Evolutionary conservation across 2,329 filamentous ascomycete species (phyloP).

Genomic region (Acephala macrosclerotiorum): DNA sequence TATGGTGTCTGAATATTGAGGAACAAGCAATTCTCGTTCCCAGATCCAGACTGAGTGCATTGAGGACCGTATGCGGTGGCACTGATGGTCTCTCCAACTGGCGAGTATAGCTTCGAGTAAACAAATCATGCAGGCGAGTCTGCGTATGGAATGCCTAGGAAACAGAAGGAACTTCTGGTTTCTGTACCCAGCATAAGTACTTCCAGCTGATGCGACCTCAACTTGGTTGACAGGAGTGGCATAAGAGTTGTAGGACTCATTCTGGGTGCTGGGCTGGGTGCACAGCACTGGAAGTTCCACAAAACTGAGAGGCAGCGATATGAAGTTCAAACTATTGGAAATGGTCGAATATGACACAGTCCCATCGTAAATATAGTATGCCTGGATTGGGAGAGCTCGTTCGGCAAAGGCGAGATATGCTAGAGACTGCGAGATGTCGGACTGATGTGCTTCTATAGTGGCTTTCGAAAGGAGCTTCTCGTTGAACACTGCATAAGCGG

Average conservation of each 20-base stretch:
- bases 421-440: slow-evolving; percentile 54
- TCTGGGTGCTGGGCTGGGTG: slow-evolving; percentile 53
- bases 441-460: slow-evolving; percentile 50
- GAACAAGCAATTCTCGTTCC: slow-evolving; percentile 40
- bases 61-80: slow-evolving; percentile 51
- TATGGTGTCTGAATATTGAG: slow-evolving; percentile 50
- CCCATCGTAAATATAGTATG: slow-evolving; percentile 52
- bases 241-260: slow-evolving; percentile 43
- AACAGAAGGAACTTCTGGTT: slow-evolving; percentile 59
- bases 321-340: slow-evolving; percentile 45
- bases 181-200: slow-evolving; percentile 57
- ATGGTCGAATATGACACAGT: slow-evolving; percentile 47
- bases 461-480: slow-evolving; percentile 54
- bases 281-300: slow-evolving; percentile 55
- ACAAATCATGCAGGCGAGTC: slow-evolving; percentile 34
- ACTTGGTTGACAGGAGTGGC: slow-evolving; percentile 49
- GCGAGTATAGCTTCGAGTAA: slow-evolving; percentile 54
- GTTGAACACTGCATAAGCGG: slow-evolving; percentile 55
- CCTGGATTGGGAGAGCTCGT: slow-evolving; percentile 45
- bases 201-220: slow-evolving; percentile 49
- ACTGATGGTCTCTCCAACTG: slow-evolving; percentile 52
- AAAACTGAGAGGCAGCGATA: slow-evolving; percentile 40
- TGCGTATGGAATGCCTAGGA: slow-evolving; percentile 41
- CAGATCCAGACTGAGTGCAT: slow-evolving; percentile 46
- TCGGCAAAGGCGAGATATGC: slow-evolving; percentile 54